Base-by-base conservation (phyloP, 2,329 filamentous ascomycete species). In the Beauveria pseudobassiana region DNA sequence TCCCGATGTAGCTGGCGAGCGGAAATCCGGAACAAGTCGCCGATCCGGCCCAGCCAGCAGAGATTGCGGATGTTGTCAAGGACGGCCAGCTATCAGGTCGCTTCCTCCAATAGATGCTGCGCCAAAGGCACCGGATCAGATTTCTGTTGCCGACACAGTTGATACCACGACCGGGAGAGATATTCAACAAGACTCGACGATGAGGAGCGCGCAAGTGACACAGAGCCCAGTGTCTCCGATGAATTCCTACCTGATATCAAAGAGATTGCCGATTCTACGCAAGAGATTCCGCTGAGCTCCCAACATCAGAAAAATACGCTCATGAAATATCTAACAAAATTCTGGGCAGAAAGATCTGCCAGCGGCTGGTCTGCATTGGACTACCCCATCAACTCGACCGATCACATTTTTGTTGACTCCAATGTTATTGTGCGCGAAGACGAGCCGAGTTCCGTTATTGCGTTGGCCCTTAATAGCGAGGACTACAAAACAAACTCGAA, bases 341-440 rank as follows among this genome's bases (percentile, higher is more conserved):
- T 99, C 74, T 99, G 95, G 95, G 96, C 95, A 2, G 96, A 99
- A 75, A 86, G 95, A 59, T 98, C 95, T 53, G 91, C 96, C 26
- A 97, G 92, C 73, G 93, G 93, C 43, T 99, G 95, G 95, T 84
- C 89, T 6, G 85, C 89, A 24, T 82, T 99, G 22, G 95, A 99
- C 60, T 99, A 99, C 69, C 96, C 96, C 3, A 83, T 98, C 65
- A 89, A 85, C 66, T 80, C 88, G 51, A 90, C 88, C 18, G 95
- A 99, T 72, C 95, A 99, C 73, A 93, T 99, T 53, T 98, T 98
- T 76, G 90, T 92, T 59, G 93, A 99, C 75, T 96, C 92, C 9
- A 91, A 99, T 72, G 93, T 99, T 65, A 96, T 99, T 67, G 92
- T 99, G 43, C 87, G 95, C 45, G 95, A 99, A 74, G 95, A 99